phyloP scores from a whole-genome alignment of 1,284 basidiomycete species.

The Malassezia globosa region DNA sequence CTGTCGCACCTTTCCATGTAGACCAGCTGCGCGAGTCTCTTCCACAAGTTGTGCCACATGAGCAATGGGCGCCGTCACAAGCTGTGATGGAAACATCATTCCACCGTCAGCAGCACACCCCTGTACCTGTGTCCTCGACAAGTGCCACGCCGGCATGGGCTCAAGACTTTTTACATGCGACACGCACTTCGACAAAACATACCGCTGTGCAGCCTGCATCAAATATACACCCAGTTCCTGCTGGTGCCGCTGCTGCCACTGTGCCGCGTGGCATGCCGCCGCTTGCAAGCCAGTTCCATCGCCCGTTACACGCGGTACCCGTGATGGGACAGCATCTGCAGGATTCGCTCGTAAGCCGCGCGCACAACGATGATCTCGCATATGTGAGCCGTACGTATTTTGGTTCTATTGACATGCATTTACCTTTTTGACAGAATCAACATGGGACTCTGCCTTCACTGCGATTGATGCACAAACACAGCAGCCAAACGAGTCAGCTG shows the following conservation, averaged over 20 bases:
- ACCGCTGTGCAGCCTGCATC: not conserved
- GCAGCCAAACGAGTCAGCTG: conserved; percentile 6
- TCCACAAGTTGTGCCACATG: conserved; percentile 17
- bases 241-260: too few relatives aligned
- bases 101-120: conserved; percentile 9
- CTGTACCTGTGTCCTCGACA: not conserved
- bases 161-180: conserved; percentile 24
- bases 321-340: too few relatives aligned
- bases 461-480: conserved; percentile 25
- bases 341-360: not conserved
- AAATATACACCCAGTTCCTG: too few relatives aligned
- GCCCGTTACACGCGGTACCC: not conserved
- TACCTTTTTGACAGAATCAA: conserved; percentile 20
- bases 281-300: not conserved
- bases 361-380: not conserved
- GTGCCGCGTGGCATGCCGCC: not conserved
- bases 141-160: conserved; percentile 25
- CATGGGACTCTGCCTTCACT: conserved; percentile 41
- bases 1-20: conserved; percentile 25
- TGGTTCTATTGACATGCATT: not conserved
- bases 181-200: not conserved
- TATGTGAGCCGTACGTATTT: not conserved
- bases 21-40: conserved; percentile 27
- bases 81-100: conserved; percentile 25
- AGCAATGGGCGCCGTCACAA: conserved; percentile 10